Evolutionary conservation across 306 rosid genomes (phyloP).

Genomic region (Argentina anserina): DNA sequence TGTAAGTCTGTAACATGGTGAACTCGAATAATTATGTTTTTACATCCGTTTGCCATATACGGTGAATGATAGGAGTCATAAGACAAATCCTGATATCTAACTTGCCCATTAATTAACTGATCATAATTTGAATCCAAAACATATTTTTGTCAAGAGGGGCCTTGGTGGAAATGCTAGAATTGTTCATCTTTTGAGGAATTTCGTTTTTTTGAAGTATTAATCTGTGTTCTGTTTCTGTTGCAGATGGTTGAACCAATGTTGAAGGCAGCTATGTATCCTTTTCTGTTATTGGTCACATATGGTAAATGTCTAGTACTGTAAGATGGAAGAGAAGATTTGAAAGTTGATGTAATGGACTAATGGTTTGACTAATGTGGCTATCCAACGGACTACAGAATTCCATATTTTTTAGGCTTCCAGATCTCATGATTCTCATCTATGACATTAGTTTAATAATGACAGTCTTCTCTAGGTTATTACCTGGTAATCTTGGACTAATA

Average conservation of each 20-base stretch:
- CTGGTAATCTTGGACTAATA: neutral
- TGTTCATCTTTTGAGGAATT: neutral
- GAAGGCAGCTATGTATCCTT: conserved; percentile 91
- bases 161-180: neutral
- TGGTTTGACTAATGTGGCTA: conserved; percentile 4
- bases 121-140: too few relatives aligned
- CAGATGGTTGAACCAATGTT: conserved; percentile 94
- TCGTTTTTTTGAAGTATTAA: neutral
- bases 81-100: too few relatives aligned
- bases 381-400: neutral
- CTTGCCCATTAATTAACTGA: too few relatives aligned
- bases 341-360: neutral
- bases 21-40: neutral
- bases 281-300: conserved; percentile 1
- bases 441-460: neutral
- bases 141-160: neutral
- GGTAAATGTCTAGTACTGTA: conserved; percentile 1
- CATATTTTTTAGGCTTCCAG: neutral
- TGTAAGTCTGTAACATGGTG: too few relatives aligned
- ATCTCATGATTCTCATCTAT: neutral
- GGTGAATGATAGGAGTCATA: neutral
- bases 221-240: conserved; percentile 25
- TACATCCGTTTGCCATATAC: neutral
- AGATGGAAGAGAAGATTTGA: neutral
- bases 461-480: neutral